Conservation (phyloP, 176 grass and related monocot genomes). For the Puccinellia tenuiflora region DNA sequence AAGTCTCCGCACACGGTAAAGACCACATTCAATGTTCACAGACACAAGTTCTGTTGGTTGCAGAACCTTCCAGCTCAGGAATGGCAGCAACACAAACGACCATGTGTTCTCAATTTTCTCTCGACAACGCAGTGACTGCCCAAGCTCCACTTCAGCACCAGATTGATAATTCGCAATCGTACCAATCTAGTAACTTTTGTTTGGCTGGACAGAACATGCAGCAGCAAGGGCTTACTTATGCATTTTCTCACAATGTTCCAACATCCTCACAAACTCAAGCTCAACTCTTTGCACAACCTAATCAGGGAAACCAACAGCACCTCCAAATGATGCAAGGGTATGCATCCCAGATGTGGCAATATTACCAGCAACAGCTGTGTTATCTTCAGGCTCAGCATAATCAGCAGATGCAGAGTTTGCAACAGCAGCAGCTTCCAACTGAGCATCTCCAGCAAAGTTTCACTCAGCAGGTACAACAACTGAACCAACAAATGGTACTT, state of each 20-base stretch:
- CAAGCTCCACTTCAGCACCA: constrained; percentile 46
- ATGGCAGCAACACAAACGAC: constrained; percentile 16
- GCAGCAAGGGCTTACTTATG: constrained; percentile 36
- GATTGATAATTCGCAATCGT: constrained; percentile 42
- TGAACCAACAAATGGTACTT: constrained; percentile 63
- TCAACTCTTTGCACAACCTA: constrained; percentile 30
- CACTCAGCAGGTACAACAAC: constrained; percentile 41
- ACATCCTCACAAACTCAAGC: constrained; percentile 39
- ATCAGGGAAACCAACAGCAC: constrained; percentile 45
- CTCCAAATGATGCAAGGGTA: constrained; percentile 51
- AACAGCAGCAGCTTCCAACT: constrained; percentile 66
- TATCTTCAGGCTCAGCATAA: constrained; percentile 73
- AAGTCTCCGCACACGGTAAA: constrained; percentile 23
- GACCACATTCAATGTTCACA: constrained; percentile 29
- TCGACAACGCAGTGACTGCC: neutral
- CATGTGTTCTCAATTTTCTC: constrained; percentile 22
- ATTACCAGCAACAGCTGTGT: constrained; percentile 86
- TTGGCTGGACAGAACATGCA: constrained; percentile 43
- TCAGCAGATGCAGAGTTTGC: constrained; percentile 58
- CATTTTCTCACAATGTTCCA: constrained; percentile 40
- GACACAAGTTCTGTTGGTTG: constrained; percentile 13
- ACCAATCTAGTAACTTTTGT: constrained; percentile 43
- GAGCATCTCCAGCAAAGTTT: constrained; percentile 55
- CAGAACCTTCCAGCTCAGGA: constrained; percentile 34
- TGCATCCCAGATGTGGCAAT: constrained; percentile 74